These are phyloP conservation scores for Trichoderma reesei DNA, from an alignment of 495 filamentous ascomycete genomes.

Conservation along the genomic window DNA sequence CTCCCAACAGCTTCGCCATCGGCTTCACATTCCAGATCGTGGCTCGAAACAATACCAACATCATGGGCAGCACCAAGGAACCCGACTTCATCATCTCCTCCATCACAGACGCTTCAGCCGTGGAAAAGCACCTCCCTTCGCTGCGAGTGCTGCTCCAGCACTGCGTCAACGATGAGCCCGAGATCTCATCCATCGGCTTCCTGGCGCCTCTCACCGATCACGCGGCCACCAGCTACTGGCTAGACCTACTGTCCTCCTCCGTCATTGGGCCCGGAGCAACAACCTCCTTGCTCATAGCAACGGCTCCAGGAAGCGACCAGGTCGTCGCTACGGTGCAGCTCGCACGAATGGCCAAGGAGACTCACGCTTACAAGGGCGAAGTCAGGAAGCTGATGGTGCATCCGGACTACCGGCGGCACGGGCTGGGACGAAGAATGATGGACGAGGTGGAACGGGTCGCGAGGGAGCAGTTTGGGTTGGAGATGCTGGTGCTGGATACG, in stretches of 20 bases:
- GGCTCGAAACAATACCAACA: neutral
- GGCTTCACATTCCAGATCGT: neutral
- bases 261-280: neutral
- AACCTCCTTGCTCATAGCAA: neutral
- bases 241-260: neutral
- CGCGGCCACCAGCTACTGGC: conserved; percentile 11
- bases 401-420: conserved; percentile 5
- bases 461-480: conserved; percentile 7
- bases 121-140: conserved; percentile 7
- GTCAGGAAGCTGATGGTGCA: conserved; percentile 12
- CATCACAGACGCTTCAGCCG: neutral
- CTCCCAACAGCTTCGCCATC: neutral
- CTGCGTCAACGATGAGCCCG: conserved; percentile 12
- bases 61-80: neutral
- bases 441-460: conserved; percentile 9
- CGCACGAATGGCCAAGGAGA: conserved; percentile 10
- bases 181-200: conserved; percentile 13
- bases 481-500: conserved; percentile 12
- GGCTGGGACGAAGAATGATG: conserved; percentile 9
- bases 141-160: conserved; percentile 9
- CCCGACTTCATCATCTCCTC: conserved; percentile 2
- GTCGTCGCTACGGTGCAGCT: conserved; percentile 13
- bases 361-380: conserved; percentile 10
- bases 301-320: neutral
- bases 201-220: conserved; percentile 10